Base-by-base conservation (phyloP, 176 grass and related monocot genomes). In the Metroxylon sagu region DNA sequence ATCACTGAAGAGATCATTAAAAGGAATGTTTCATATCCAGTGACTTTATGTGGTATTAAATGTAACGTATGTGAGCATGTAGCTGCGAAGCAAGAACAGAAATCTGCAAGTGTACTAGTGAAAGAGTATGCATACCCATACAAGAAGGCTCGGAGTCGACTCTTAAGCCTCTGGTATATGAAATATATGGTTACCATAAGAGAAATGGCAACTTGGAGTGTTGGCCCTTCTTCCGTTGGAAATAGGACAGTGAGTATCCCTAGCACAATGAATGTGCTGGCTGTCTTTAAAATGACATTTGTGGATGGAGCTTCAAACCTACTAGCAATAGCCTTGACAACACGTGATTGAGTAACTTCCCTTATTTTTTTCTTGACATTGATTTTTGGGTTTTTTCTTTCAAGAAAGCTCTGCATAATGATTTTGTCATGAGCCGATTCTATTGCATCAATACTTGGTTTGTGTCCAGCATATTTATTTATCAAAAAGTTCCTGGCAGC, bases 211-310 rank as follows among this genome's bases (percentile, higher is more conserved):
- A 98, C 87, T 71, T 98, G 93, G 16, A 92, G 76, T 69, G 93
- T 92, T 66, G 93, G 87, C 25, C 93, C 93, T 53, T 92, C 87
- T 88, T 92, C 87, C 5, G 84, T 85, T 68, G 93, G 87, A 81
- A 85, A 88, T 55, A 68, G 48, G 74, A 88, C 76, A 19, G 84
- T 98, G 35, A 92, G 82, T 3, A 71, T 59, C 66, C 75, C 87
- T 60, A 98, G 84, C 58, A 82, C 71, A 53, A 77, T 16, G 63
- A 81, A 98, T 27, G 84, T 58, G 55, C 73, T 30, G 14, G 81
- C 60, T 60, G 85, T 98, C 79, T 89, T 84, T 76, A 83, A 83
- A 64, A 98, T 89, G 55, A 89, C 60, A 72, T 78, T 89, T 49
- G 39, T 60, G 35, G 67, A 72, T 75, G 93, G 87, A 69, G 87